Evolutionary conservation across 2,329 filamentous ascomycete genomes (phyloP).

Genomic region (Purpureocillium takamizusanense): DNA sequence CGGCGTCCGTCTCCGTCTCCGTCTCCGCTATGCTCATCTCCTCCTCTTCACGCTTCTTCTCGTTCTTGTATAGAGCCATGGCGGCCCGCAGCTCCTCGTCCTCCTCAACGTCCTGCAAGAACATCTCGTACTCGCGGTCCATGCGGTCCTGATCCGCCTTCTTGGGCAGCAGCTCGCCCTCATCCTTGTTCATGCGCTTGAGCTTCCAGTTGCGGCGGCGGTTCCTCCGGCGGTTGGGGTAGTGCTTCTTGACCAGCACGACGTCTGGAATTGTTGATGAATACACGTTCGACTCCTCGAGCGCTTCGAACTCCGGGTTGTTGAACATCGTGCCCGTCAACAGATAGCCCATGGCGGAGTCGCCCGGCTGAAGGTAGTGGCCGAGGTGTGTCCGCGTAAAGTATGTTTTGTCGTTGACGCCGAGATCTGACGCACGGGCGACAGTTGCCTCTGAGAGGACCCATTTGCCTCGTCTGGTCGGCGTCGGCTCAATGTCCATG

Average conservation of each 20-base stretch:
- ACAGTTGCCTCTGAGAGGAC: constrained; percentile 81
- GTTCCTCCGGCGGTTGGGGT: constrained; percentile 72
- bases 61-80: constrained; percentile 75
- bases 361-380: constrained; percentile 73
- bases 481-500: constrained; percentile 82
- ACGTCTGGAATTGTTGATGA: constrained; percentile 80
- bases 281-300: constrained; percentile 72
- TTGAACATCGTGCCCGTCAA: constrained; percentile 88
- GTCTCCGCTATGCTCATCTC: constrained; percentile 61
- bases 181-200: constrained; percentile 85
- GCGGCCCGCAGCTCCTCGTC: constrained; percentile 80
- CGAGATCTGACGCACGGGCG: constrained; percentile 77
- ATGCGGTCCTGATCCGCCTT: constrained; percentile 82
- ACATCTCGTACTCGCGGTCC: constrained; percentile 93
- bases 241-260: constrained; percentile 94
- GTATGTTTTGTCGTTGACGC: constrained; percentile 77
- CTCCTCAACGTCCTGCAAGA: constrained; percentile 93
- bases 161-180: constrained; percentile 77
- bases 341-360: constrained; percentile 92
- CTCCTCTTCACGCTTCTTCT: constrained; percentile 43
- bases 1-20: constrained; percentile 44
- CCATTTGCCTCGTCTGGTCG: constrained; percentile 69
- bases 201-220: constrained; percentile 85
- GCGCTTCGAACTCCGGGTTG: constrained; percentile 72
- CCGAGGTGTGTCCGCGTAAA: constrained; percentile 88